Base-by-base conservation (phyloP, 2,329 filamentous ascomycete genomes). In the Cryphonectria japonica region DNA sequence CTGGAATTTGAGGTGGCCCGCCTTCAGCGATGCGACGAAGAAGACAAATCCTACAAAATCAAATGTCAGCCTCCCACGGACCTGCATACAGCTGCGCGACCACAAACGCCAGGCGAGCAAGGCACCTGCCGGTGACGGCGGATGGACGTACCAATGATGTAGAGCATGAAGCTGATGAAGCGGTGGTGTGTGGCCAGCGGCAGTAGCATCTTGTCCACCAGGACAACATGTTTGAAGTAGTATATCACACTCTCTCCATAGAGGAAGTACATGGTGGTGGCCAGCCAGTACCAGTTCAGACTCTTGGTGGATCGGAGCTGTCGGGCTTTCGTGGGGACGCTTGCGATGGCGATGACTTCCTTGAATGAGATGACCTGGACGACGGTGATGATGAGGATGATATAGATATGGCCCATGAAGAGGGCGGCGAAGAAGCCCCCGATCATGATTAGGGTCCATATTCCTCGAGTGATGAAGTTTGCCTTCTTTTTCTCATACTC, bases 201-300 rank as follows among this genome's bases (percentile, higher is more conserved):
- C 71, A 98, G 85, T 73, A 99, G 86, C 62, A 98, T 93, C 81
- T 92, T 93, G 83, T 99, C 96, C 62, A 99, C 95, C 71, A 99
- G 85, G 60, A 99, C 91, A 75, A 99, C 95, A 80, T 99, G 96
- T 87, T 99, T 99, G 84, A 99, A 99, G 84, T 99, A 99, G 85
- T 99, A 99, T 78, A 99, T 97, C 78, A 99, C 95, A 78, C 94
- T 98, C 84, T 99, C 96, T 79, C 96, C 96, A 80, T 99, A 99
- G 66, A 99, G 86, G 77, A 97, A 99, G 86, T 99, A 99, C 95
- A 99, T 98, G 76, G 95, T 97, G 37, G 93, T 94, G n/a, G 94
- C 96, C 68, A 99, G 87, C 85, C 97, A 99, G 82, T 99, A 99
- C 96, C 96, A 99, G 83, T 98, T 98, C 77, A 99, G 85, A 75